Evolutionary conservation across 768 basidiomycete genomes (phyloP).

Genomic region (Hydnum rufescens): DNA sequence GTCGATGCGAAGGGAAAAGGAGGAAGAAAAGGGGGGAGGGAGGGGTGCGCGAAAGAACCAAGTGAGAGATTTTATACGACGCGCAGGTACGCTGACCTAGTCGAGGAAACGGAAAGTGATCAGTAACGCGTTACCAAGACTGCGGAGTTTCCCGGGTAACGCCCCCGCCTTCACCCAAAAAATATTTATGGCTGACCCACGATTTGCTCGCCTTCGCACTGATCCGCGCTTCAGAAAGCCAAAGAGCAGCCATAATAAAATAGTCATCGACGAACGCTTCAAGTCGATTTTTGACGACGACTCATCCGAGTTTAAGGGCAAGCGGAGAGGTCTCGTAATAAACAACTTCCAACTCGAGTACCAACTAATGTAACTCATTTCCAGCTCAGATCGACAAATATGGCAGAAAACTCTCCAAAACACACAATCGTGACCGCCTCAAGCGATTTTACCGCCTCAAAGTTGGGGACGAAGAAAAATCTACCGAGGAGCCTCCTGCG

Average conservation of each 20-base stretch:
- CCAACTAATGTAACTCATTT: neutral
- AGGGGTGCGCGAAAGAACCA: neutral
- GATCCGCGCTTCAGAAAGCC: slow-evolving; percentile 87
- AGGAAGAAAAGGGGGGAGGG: neutral
- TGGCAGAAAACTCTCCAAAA: slow-evolving; percentile 48
- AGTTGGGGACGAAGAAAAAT: slow-evolving; percentile 22
- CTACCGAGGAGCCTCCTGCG: slow-evolving; percentile 18
- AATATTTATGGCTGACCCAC: slow-evolving; percentile 71
- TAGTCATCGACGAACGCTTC: slow-evolving; percentile 85
- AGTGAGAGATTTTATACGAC: neutral
- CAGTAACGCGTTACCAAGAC: neutral
- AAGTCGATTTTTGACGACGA: slow-evolving; percentile 46
- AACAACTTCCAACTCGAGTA: neutral
- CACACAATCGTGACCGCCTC: slow-evolving; percentile 54
- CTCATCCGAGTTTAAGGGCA: slow-evolving; percentile 16
- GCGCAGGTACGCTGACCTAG: neutral
- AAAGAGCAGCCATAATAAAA: slow-evolving; percentile 59
- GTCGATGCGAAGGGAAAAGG: neutral
- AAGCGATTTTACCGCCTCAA: slow-evolving; percentile 58
- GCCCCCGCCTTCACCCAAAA: neutral
- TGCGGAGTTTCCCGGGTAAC: neutral
- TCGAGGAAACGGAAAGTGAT: neutral
- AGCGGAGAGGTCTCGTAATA: neutral
- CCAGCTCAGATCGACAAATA: slow-evolving; percentile 57
- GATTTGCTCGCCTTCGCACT: slow-evolving; percentile 69